Percentiles rank a stretch among this genome's conserved stretches.
These are phyloP conservation scores for Cordyceps militaris DNA, from an alignment of 2,329 filamentous ascomycete species.

Conservation along the genomic window DNA sequence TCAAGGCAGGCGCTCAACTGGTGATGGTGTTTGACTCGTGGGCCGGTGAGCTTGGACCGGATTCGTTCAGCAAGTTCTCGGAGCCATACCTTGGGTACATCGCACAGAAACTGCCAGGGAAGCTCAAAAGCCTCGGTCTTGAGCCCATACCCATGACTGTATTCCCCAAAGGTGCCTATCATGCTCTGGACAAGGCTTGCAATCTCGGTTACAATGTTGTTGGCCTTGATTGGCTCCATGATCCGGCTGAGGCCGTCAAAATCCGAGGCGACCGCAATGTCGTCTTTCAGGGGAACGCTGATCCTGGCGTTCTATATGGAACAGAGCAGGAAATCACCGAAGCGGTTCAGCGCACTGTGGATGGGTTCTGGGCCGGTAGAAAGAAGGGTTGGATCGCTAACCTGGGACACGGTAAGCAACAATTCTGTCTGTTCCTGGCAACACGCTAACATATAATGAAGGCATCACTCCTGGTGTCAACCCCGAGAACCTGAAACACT, in stretches of 20 bases:
- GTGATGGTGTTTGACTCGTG: constrained; percentile 98
- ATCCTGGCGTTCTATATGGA: constrained; percentile 89
- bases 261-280: constrained; percentile 67
- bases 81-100: constrained; percentile 84
- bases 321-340: constrained; percentile 71
- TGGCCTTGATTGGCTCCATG: constrained; percentile 90
- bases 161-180: constrained; percentile 97
- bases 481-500: constrained; percentile 87
- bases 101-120: constrained; percentile 67
- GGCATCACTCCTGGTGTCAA: constrained; percentile 93
- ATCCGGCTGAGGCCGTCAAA: constrained; percentile 74
- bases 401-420: constrained; percentile 74
- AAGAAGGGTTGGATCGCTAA: constrained; percentile 97
- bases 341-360: constrained; percentile 78
- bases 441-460: constrained; percentile 27
- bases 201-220: constrained; percentile 88
- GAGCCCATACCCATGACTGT: constrained; percentile 92
- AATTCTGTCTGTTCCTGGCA: neutral
- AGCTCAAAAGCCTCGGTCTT: constrained; percentile 65
- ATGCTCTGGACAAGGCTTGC: constrained; percentile 81
- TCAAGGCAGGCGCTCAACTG: constrained; percentile 85
- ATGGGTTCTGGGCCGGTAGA: constrained; percentile 69
- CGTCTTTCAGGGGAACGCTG: constrained; percentile 89
- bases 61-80: constrained; percentile 75
- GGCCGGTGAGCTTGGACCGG: constrained; percentile 86